Evolutionary conservation across 176 grass and related monocot genomes (phyloP).

Genomic region (Poa annua): DNA sequence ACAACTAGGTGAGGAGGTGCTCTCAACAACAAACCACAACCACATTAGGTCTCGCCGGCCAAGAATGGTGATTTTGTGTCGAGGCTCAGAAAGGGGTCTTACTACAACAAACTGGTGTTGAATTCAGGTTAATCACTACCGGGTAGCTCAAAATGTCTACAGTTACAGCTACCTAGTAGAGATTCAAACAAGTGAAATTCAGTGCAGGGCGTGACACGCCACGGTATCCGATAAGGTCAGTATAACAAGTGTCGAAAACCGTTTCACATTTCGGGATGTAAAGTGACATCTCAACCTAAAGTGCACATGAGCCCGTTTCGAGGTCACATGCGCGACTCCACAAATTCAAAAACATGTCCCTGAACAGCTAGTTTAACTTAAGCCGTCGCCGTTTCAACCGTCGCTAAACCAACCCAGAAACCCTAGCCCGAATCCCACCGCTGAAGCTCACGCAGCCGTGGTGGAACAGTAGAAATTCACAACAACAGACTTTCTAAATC

Average conservation of each 20-base stretch:
- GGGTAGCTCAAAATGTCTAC: neutral
- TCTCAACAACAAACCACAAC: too few species aligned
- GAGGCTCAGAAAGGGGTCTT: too few species aligned
- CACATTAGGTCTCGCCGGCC: too few species aligned
- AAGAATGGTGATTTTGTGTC: too few species aligned
- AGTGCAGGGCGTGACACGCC: neutral
- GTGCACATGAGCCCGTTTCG: neutral
- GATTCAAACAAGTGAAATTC: neutral
- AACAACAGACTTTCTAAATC: neutral
- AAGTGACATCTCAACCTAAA: neutral
- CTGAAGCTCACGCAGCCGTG: neutral
- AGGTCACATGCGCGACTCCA: neutral
- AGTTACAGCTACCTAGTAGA: neutral
- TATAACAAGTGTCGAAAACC: neutral
- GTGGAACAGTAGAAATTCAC: neutral
- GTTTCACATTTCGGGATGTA: too few species aligned
- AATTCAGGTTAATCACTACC: too few species aligned
- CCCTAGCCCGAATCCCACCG: slow-evolving; percentile 18
- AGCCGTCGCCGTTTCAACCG: neutral
- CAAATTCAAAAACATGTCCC: neutral
- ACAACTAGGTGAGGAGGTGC: too few species aligned
- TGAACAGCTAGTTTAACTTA: neutral
- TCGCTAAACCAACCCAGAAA: neutral
- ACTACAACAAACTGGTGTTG: too few species aligned
- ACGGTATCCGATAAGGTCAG: neutral